These are phyloP conservation scores for Volutella citrinella DNA, from an alignment of 2,329 filamentous ascomycete genomes.

Conservation along the genomic window DNA sequence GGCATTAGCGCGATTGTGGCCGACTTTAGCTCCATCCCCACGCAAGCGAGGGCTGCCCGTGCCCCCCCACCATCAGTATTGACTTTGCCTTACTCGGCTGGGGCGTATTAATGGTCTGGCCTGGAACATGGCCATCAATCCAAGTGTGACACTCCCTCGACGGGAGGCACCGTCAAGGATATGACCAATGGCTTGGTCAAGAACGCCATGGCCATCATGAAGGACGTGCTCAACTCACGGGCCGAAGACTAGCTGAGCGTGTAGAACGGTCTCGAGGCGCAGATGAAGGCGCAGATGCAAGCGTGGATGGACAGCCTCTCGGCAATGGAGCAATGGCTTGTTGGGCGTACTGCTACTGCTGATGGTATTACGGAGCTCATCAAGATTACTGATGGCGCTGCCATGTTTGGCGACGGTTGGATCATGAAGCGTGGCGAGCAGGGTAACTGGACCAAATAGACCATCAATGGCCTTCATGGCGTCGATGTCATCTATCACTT, in stretches of 20 bases:
- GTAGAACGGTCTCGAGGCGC: slow-evolving; percentile 9
- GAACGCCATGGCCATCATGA: slow-evolving; percentile 10
- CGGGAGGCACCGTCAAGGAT: slow-evolving; percentile 6
- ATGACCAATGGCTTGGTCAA: slow-evolving; percentile 13
- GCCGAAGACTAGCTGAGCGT: slow-evolving; percentile 12
- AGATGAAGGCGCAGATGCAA: slow-evolving; percentile 11
- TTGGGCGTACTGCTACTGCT: slow-evolving; percentile 8
- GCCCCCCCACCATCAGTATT: slow-evolving; percentile 8
- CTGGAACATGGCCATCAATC: slow-evolving; percentile 12
- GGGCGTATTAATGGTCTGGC: slow-evolving; percentile 12
- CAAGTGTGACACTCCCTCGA: slow-evolving; percentile 5
- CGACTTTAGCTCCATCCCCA: slow-evolving; percentile 11
- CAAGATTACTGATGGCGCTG: slow-evolving; percentile 9
- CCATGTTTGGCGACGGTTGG: slow-evolving; percentile 13
- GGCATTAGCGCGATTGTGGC: slow-evolving; percentile 9
- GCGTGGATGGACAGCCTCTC: slow-evolving; percentile 11
- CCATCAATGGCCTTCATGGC: slow-evolving; percentile 12
- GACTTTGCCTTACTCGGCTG: slow-evolving; percentile 11
- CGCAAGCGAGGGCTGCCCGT: slow-evolving; percentile 3
- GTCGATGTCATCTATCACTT: slow-evolving; percentile 9
- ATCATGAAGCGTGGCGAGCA: slow-evolving; percentile 9
- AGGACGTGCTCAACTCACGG: slow-evolving; percentile 9
- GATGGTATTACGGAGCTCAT: slow-evolving; percentile 9
- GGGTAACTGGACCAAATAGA: slow-evolving; percentile 9
- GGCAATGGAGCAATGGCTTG: slow-evolving; percentile 11